Evolutionary conservation across 1,284 basidiomycete genomes (phyloP).

Genomic region (Anthracocystis setariae): DNA sequence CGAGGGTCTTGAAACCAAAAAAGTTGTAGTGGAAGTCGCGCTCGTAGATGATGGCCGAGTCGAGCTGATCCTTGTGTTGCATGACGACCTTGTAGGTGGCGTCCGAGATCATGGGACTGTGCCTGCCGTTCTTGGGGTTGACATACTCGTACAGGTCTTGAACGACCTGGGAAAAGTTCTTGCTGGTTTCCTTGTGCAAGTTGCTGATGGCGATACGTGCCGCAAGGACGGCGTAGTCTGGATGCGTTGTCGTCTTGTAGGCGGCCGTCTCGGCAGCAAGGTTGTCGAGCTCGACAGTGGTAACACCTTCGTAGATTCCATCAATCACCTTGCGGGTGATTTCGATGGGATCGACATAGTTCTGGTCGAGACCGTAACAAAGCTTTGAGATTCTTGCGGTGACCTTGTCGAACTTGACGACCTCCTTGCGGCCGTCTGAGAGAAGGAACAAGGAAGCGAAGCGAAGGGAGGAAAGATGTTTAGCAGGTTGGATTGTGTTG

Average conservation of each 20-base stretch:
- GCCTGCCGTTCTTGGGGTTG: slow-evolving; percentile 87
- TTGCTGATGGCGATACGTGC: slow-evolving; percentile 99
- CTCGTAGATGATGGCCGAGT: slow-evolving; percentile 96
- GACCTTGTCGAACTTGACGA: slow-evolving; percentile 68
- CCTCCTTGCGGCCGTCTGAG: slow-evolving; percentile 65
- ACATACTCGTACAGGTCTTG: slow-evolving; percentile 92
- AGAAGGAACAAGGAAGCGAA: background rate
- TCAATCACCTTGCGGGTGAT: slow-evolving; percentile 76
- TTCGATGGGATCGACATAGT: slow-evolving; percentile 94
- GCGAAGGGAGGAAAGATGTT: slow-evolving; percentile 11
- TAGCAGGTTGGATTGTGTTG: too few relatives aligned
- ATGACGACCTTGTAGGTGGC: slow-evolving; percentile 85
- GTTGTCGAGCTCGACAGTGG: slow-evolving; percentile 92
- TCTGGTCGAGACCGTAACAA: slow-evolving; percentile 93
- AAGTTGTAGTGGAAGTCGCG: slow-evolving; percentile 89
- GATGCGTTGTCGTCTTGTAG: slow-evolving; percentile 90
- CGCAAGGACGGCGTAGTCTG: slow-evolving; percentile 97
- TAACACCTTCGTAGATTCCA: slow-evolving; percentile 94
- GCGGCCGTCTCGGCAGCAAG: slow-evolving; percentile 89
- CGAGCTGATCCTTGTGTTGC: slow-evolving; percentile 83
- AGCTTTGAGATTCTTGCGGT: slow-evolving; percentile 88
- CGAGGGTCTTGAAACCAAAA: slow-evolving; percentile 99
- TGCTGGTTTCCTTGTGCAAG: slow-evolving; percentile 98
- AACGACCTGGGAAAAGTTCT: slow-evolving; percentile 91
- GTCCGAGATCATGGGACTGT: slow-evolving; percentile 91